Percentiles rank a stretch among this genome's conserved stretches.
phyloP scores from a whole-genome alignment of 2,329 filamentous ascomycete species.

The Monilinia polystroma region DNA sequence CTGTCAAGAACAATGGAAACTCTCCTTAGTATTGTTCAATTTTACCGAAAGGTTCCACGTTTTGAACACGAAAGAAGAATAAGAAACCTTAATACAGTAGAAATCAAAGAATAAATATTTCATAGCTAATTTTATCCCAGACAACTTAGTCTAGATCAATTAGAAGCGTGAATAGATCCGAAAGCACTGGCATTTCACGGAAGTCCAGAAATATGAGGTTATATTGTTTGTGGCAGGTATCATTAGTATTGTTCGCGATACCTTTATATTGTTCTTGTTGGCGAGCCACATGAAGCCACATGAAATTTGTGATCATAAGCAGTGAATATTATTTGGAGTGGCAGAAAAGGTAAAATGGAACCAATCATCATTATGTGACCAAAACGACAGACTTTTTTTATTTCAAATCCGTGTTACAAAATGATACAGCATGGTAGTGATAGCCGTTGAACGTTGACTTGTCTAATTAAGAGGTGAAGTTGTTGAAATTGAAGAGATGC shows the following conservation, averaged over 20 bases:
- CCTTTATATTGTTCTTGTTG: slow-evolving; percentile 21
- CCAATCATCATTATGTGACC: slow-evolving; percentile 39
- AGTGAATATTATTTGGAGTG: slow-evolving; percentile 9
- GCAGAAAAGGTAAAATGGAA: slow-evolving; percentile 44
- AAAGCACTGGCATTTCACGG: slow-evolving; percentile 5
- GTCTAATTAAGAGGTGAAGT: background rate
- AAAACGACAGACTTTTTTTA: slow-evolving; percentile 42
- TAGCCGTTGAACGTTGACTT: background rate
- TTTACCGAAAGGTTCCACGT: background rate
- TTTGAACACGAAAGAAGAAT: background rate
- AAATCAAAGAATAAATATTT: background rate
- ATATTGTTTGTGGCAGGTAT: slow-evolving; percentile 10
- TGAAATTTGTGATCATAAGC: background rate
- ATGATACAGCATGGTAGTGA: background rate
- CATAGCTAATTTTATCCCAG: slow-evolving; percentile 4
- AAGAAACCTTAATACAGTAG: background rate
- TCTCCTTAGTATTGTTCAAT: slow-evolving; percentile 21
- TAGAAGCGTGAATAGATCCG: background rate
- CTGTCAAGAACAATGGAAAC: slow-evolving; percentile 7
- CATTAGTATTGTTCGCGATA: slow-evolving; percentile 22
- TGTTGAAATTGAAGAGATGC: background rate
- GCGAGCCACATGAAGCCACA: slow-evolving; percentile 14
- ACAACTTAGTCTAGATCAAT: slow-evolving; percentile 3
- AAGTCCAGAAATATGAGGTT: slow-evolving; percentile 2
- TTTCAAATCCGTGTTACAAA: background rate